phyloP scores from a whole-genome alignment of 2,329 filamentous ascomycete species.

The Talaromyces marneffei region DNA sequence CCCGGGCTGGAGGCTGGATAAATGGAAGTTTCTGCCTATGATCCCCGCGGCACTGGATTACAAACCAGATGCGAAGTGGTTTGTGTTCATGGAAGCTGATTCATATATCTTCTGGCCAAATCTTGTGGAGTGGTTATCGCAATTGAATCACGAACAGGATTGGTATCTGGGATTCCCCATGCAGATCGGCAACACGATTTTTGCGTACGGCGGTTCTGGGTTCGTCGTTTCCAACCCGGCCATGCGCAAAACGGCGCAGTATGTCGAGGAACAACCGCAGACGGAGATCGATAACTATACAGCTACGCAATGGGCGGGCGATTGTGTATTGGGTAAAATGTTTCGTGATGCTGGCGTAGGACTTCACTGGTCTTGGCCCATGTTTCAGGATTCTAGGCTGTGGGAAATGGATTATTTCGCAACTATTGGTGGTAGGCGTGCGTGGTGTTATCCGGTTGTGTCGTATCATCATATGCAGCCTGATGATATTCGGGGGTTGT shows the following conservation, averaged over 20 bases:
- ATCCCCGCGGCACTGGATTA: conserved; percentile 44
- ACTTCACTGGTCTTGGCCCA: conserved; percentile 45
- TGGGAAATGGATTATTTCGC: conserved; percentile 41
- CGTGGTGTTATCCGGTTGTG: conserved; percentile 48
- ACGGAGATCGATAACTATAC: conserved; percentile 43
- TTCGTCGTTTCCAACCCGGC: conserved; percentile 49
- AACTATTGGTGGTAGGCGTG: conserved; percentile 33
- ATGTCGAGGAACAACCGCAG: conserved; percentile 33
- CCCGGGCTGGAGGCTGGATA: conserved; percentile 49
- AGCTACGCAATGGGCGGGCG: conserved; percentile 43
- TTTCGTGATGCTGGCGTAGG: conserved; percentile 42
- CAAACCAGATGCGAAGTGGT: conserved; percentile 50
- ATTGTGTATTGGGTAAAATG: conserved; percentile 46
- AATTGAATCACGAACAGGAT: conserved; percentile 44
- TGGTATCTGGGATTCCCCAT: conserved; percentile 52
- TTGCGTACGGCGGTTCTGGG: conserved; percentile 50
- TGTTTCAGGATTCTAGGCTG: conserved; percentile 38
- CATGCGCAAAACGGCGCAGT: conserved; percentile 40
- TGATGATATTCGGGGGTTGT: conserved; percentile 39
- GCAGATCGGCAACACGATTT: conserved; percentile 45
- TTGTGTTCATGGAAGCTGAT: conserved; percentile 55
- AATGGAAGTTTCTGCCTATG: conserved; percentile 55
- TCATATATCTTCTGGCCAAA: conserved; percentile 53
- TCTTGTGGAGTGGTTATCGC: conserved; percentile 48
- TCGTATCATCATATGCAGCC: conserved; percentile 47